Conservation (phyloP, 192 early-diverging fungal genomes). For the Coemansia sp. region DNA sequence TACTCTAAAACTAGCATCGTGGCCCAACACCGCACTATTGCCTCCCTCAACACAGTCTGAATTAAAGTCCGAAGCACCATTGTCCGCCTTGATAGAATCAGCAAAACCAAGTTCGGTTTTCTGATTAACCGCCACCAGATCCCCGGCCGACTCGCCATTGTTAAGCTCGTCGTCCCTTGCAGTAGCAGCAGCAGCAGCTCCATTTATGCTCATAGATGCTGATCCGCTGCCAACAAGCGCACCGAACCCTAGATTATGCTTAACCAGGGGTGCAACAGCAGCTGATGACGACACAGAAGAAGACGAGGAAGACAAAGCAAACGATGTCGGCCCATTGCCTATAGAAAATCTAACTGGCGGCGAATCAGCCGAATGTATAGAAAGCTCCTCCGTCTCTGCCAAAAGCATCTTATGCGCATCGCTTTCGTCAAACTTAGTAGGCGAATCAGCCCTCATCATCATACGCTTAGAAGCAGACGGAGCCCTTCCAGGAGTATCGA, state of each 20-base stretch:
- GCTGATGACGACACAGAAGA: not conserved
- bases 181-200: not conserved
- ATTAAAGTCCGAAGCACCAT: not conserved
- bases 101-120: not conserved
- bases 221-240: not conserved
- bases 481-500: constrained; percentile 39
- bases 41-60: not conserved
- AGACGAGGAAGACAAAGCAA: not conserved
- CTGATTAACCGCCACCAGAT: constrained; percentile 2
- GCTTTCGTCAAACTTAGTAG: constrained; percentile 6
- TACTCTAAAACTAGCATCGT: not conserved
- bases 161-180: not conserved
- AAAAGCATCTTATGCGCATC: constrained; percentile 1
- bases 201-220: not conserved
- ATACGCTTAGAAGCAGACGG: constrained; percentile 41
- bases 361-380: not conserved
- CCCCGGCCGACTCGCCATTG: not conserved
- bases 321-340: not conserved
- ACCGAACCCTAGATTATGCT: not conserved
- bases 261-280: not conserved
- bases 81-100: not conserved
- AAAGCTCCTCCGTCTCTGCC: constrained; percentile 8
- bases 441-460: constrained; percentile 33
- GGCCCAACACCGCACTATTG: not conserved
- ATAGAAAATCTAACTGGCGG: not conserved